A percentile compares a stretch with the other conserved stretches of the same genome.
These are phyloP conservation scores for Xylaria venustula DNA, from an alignment of 495 filamentous ascomycete species.

Conservation along the genomic window DNA sequence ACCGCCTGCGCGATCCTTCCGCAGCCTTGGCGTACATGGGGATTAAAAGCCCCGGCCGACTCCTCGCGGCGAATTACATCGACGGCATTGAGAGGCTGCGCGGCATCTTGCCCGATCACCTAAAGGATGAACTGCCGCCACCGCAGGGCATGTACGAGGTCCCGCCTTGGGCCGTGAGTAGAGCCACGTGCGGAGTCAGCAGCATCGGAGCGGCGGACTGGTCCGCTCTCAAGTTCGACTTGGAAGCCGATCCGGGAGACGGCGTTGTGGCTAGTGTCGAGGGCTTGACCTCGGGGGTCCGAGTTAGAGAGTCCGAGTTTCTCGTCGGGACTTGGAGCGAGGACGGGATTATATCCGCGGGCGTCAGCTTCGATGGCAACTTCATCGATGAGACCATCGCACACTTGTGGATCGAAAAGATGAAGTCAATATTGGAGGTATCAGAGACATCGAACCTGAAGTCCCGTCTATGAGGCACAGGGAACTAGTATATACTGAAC, in stretches of 20 bases:
- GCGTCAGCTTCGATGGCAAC: slow-evolving; percentile 14
- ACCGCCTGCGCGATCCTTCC: not conserved
- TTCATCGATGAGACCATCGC: slow-evolving; percentile 7
- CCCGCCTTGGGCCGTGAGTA: not conserved
- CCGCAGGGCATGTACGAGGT: slow-evolving; percentile 4
- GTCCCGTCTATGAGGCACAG: slow-evolving; percentile 3
- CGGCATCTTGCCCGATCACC: not conserved
- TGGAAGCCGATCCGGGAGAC: slow-evolving; percentile 7
- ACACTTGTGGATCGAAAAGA: slow-evolving; percentile 1
- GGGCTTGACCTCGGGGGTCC: not conserved
- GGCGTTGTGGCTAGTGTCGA: slow-evolving; percentile 7
- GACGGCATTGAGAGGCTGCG: slow-evolving; percentile 13
- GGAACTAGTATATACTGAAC: no score
- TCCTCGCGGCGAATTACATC: slow-evolving; percentile 14
- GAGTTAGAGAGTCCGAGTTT: slow-evolving; percentile 8
- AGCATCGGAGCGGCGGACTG: slow-evolving; percentile 6
- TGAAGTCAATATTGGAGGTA: slow-evolving; percentile 9
- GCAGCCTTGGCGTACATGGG: slow-evolving; percentile 10
- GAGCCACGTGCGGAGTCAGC: slow-evolving; percentile 3
- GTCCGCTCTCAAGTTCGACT: not conserved
- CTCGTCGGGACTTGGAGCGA: slow-evolving; percentile 3
- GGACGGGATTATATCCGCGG: slow-evolving; percentile 7
- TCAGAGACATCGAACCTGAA: not conserved
- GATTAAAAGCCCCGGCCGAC: slow-evolving; percentile 4
- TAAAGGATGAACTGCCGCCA: not conserved